phyloP scores from a whole-genome alignment of 345 rosid species.

The Salix viminalis region DNA sequence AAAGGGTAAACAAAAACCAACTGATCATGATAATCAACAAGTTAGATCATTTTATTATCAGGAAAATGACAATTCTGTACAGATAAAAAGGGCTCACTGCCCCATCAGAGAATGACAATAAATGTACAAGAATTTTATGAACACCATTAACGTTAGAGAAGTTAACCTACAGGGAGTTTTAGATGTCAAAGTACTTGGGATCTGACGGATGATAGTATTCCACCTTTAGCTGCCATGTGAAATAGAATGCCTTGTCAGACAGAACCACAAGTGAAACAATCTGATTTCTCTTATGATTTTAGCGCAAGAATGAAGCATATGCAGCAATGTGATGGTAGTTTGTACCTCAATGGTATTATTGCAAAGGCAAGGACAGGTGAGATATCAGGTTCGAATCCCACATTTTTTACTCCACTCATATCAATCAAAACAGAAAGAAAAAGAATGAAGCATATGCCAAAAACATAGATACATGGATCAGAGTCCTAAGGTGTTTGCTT shows the following conservation, averaged over 20 bases:
- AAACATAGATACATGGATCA: too few relatives aligned
- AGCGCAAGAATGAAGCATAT: background rate
- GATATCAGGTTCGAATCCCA: too few relatives aligned
- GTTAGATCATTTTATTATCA: slow-evolving; percentile 14
- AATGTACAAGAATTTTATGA: slow-evolving; percentile 22
- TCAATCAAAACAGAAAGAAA: too few relatives aligned
- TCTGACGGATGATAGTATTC: slow-evolving; percentile 25
- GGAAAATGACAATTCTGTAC: slow-evolving; percentile 11
- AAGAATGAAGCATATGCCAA: too few relatives aligned
- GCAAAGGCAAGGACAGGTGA: too few relatives aligned
- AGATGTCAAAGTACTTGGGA: slow-evolving; percentile 25
- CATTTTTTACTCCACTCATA: too few relatives aligned
- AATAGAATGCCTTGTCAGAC: background rate
- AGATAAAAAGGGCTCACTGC: slow-evolving; percentile 2
- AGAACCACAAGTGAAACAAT: background rate
- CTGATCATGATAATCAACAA: slow-evolving; percentile 4
- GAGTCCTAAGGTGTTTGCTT: background rate
- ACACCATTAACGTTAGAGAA: background rate
- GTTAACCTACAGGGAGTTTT: slow-evolving; percentile 1
- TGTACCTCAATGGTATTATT: background rate
- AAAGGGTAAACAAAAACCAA: background rate
- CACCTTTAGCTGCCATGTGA: slow-evolving; percentile 19
- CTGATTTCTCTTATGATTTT: background rate
- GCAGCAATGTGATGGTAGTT: background rate
- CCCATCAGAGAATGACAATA: slow-evolving; percentile 5